Base-by-base conservation (phyloP, 78 protist genomes). In the Corallochytrium limacisporum region DNA sequence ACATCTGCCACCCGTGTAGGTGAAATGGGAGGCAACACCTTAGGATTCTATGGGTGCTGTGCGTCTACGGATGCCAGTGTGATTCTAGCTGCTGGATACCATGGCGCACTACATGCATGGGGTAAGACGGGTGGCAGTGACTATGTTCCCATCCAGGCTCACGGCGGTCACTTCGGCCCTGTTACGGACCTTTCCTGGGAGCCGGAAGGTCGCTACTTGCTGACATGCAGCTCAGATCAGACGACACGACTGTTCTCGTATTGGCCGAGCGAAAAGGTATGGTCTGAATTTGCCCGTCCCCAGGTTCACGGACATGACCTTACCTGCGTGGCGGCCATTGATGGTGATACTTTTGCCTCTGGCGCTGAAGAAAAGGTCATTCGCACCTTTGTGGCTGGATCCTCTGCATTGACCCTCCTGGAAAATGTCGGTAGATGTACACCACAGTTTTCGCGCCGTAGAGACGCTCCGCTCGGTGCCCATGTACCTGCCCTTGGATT, bases 71-170 rank as follows among this genome's bases (percentile, higher is more conserved):
- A 20, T 37, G n/a, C 13, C 1, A 12, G 71, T 20, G 39, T 4
- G 6, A 3, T 65, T 3, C 32, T 47, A 20, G 59, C 24, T 10
- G 22, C 10, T 4, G 63, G 59, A 18, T 32, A 50, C 51, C 1
- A 65, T 5, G 71, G 71, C 31, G 48, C 71, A 12, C 36, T 65
- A 22, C 71, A 65, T 36, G 2, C 18, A n/a, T 65, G 71, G 71
- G 28, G 3, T 3, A 5, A 2, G 26, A 39, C 10, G 1, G 26
- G 36, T 35, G 29, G 8, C 12, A 12, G 22, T 13, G 46, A 8
- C 24, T 12, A 4, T 12, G 51, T 1, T 20, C 32, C 71, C 29
- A 24, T 12, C 26, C 44, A 2, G 10, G 16, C 62, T 6, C n/a
- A 4, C 36, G 9, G 49, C 24, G 71, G 71, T 36, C 71, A 65